These are phyloP conservation scores for Pilaira anomala DNA, from an alignment of 192 early-diverging fungal genomes.

Conservation along the genomic window DNA sequence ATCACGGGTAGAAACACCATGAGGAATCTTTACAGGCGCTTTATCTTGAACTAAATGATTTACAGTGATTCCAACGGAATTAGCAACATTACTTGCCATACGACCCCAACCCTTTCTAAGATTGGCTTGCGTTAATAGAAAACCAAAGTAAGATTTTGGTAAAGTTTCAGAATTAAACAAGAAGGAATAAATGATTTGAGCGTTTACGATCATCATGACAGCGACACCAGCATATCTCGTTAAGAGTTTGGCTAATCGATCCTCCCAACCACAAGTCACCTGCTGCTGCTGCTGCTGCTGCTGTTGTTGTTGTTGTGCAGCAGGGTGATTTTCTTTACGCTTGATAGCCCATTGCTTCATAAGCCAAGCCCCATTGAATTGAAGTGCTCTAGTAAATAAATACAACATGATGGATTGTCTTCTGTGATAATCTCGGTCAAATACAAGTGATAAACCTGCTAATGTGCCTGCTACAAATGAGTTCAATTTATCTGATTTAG, in stretches of 20 bases:
- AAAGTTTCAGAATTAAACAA: conserved; percentile 55
- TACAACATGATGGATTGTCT: conserved; percentile 64
- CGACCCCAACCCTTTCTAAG: conserved; percentile 40
- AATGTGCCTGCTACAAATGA: conserved; percentile 62
- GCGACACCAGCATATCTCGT: conserved; percentile 37
- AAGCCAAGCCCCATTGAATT: conserved; percentile 59
- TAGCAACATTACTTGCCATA: conserved; percentile 44
- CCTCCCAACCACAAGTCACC: too few relatives aligned
- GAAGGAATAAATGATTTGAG: conserved; percentile 49
- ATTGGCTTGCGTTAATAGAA: conserved; percentile 49
- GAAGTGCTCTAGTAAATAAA: conserved; percentile 57
- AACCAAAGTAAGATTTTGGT: conserved; percentile 54
- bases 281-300: too few relatives aligned
- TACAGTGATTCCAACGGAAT: conserved; percentile 23
- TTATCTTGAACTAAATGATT: conserved; percentile 26
- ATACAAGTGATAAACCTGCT: conserved; percentile 54
- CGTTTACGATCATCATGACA: conserved; percentile 48
- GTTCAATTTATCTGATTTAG: conserved; percentile 53
- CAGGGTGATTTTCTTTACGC: conserved; percentile 31
- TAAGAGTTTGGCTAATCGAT: conserved; percentile 41
- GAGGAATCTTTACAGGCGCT: conserved; percentile 40
- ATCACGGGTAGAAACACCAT: conserved; percentile 46
- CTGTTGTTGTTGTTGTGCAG: too few relatives aligned
- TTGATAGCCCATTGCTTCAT: conserved; percentile 56
- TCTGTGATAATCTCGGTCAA: conserved; percentile 58